Evolutionary conservation across 2,329 filamentous ascomycete species (phyloP).

Genomic region (Chaetomiaceae sp.): DNA sequence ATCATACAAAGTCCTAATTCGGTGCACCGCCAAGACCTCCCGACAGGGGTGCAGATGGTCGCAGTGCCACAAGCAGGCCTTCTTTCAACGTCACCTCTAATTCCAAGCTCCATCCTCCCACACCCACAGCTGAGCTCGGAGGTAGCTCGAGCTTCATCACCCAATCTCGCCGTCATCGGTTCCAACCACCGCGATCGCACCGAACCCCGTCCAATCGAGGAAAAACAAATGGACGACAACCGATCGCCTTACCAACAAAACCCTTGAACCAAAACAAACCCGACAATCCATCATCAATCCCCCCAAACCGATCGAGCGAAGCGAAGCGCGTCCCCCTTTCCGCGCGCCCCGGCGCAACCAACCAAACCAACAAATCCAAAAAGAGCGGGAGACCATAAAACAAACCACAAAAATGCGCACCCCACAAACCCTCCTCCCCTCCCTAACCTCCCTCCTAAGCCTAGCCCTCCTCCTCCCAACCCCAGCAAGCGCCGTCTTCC

Average conservation of each 20-base stretch:
- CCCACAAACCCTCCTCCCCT: background rate
- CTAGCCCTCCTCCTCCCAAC: constrained; percentile 33
- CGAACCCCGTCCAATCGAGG: too few relatives aligned
- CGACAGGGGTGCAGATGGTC: background rate
- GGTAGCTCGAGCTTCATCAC: background rate
- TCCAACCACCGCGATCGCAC: background rate
- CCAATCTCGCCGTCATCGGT: background rate
- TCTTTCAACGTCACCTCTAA: constrained; percentile 23
- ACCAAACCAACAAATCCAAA: too few relatives aligned
- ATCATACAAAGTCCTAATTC: background rate
- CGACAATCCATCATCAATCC: too few relatives aligned
- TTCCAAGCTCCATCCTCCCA: background rate
- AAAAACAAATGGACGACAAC: too few relatives aligned
- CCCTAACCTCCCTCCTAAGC: constrained; percentile 21
- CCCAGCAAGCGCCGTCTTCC: constrained; percentile 64
- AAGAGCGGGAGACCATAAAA: too few relatives aligned
- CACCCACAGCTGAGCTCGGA: constrained; percentile 4
- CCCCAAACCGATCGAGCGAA: too few relatives aligned
- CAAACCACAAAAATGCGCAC: background rate
- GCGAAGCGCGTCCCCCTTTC: too few relatives aligned
- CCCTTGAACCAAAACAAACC: too few relatives aligned
- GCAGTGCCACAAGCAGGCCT: constrained; percentile 10
- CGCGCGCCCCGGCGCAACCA: too few relatives aligned
- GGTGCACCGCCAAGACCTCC: background rate
- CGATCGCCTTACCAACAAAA: too few relatives aligned